These are phyloP conservation scores for Aspergillus niger DNA, from an alignment of 2,329 filamentous ascomycete genomes.

Conservation along the genomic window DNA sequence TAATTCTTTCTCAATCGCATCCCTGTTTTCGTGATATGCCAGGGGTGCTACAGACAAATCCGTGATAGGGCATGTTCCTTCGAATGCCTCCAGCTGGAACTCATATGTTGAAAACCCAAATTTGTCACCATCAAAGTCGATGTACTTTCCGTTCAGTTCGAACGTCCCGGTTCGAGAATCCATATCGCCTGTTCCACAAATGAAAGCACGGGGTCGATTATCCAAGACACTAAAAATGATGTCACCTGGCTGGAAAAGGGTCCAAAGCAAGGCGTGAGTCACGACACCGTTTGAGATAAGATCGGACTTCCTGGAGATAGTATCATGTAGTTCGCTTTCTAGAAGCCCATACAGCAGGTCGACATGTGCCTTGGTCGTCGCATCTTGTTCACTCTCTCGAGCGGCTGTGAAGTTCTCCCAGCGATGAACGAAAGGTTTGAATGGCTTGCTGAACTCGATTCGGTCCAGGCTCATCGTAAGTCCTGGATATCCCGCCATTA, in stretches of 20 bases:
- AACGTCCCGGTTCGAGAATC: not conserved
- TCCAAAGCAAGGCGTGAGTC: constrained; percentile 51
- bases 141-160: not conserved
- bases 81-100: not conserved
- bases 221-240: constrained; percentile 14
- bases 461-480: constrained; percentile 62
- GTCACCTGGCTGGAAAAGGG: constrained; percentile 40
- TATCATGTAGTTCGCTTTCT: constrained; percentile 51
- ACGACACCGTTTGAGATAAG: constrained; percentile 57
- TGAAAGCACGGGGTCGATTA: not conserved
- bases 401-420: constrained; percentile 56
- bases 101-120: not conserved
- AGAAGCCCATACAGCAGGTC: constrained; percentile 52
- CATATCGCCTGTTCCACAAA: not conserved
- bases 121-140: not conserved
- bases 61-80: not conserved
- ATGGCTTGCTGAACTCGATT: constrained; percentile 62
- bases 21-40: not conserved
- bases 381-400: constrained; percentile 47
- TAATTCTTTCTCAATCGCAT: not conserved
- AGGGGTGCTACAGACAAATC: not conserved
- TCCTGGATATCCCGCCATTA: constrained; percentile 53
- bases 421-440: constrained; percentile 66
- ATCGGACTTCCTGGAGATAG: constrained; percentile 54
- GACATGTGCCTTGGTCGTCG: constrained; percentile 51